Evolutionary conservation across 495 filamentous ascomycete species (phyloP), one percentile per base, ranked within the genome.

Genomic region (Podospora fimiseda): DNA sequence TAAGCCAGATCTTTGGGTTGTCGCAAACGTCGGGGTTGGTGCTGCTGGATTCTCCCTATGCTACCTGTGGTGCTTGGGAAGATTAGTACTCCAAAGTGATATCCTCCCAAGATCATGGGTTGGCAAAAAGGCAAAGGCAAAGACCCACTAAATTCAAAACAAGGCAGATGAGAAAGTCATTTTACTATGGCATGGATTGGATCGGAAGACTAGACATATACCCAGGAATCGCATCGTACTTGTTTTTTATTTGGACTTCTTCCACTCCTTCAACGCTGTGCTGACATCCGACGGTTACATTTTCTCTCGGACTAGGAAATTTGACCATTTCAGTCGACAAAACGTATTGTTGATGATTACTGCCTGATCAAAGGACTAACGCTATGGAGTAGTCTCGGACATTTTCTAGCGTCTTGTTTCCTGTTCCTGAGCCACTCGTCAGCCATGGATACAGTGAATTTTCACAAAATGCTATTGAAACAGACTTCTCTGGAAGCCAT

Each of bases 1-100:
- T 24, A 95, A 92, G 63, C 93, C 93, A 11, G 93, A 98, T 73
- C 67, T 98, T 9, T 97, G 90, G 90, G 84, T 91, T 7, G 94
- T 98, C 1, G 70, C 83, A 9, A 97, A 97, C 59, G 91, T 90
- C 2, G 77, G 88, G 19, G 71, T 97, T 8, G 93, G 92, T 6
- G 86, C 86, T 22, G 85, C 78, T 9, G 92, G 89, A 2, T 98
- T 96, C 62, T 81, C 81, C 0, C 68, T 95, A 19, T 91, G 89
- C 60, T 96, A 95, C 67, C 64, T 92, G 3, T 97, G 94, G 94
- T 95, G 89, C 61, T 66, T 90, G 48, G 84, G 80, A 79, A 82
- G 78, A 56, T 58, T 95, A 55, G 67, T 88, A 37, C 68, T 73
- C 49, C 81, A 89, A 62, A 84, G 83, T 45, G 72, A 68, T 2